A percentile compares a stretch with the other conserved stretches of the same genome.
These are phyloP conservation scores for Pyrus hybrid DNA, from an alignment of 331 rosid species.

Conservation along the genomic window DNA sequence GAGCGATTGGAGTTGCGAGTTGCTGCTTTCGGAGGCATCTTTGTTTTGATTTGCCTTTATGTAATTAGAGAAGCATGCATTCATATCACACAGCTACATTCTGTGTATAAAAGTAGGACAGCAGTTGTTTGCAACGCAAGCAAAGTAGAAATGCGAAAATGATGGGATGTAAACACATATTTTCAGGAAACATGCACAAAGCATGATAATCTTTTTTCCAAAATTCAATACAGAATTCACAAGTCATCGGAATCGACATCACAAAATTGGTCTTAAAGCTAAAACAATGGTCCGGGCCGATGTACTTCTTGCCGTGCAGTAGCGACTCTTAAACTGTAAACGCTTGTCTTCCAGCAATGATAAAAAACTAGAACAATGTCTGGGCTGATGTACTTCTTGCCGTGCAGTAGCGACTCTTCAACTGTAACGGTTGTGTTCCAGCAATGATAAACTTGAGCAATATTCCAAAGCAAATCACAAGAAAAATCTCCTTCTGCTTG, in stretches of 20 bases:
- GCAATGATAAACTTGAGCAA: slow-evolving; percentile 8
- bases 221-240: neutral
- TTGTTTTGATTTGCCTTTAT: slow-evolving; percentile 51
- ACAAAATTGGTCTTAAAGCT: neutral
- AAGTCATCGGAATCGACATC: neutral
- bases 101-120: neutral
- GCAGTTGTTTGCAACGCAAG: slow-evolving; percentile 17
- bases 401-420: neutral
- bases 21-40: slow-evolving; percentile 57
- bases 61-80: slow-evolving; percentile 26
- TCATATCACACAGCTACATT: too few species aligned
- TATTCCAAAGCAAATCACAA: slow-evolving; percentile 32
- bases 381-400: neutral
- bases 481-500: slow-evolving; percentile 94
- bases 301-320: too few species aligned
- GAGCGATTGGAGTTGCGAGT: slow-evolving; percentile 38
- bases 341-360: slow-evolving; percentile 2
- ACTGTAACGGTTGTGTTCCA: slow-evolving; percentile 2
- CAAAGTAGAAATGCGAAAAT: slow-evolving; percentile 10
- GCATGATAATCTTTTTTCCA: slow-evolving; percentile 5
- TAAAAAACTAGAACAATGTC: neutral
- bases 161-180: neutral
- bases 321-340: neutral
- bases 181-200: neutral
- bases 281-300: neutral